phyloP scores from a whole-genome alignment of 805 yeast genomes.

The Candida andamanensis region DNA sequence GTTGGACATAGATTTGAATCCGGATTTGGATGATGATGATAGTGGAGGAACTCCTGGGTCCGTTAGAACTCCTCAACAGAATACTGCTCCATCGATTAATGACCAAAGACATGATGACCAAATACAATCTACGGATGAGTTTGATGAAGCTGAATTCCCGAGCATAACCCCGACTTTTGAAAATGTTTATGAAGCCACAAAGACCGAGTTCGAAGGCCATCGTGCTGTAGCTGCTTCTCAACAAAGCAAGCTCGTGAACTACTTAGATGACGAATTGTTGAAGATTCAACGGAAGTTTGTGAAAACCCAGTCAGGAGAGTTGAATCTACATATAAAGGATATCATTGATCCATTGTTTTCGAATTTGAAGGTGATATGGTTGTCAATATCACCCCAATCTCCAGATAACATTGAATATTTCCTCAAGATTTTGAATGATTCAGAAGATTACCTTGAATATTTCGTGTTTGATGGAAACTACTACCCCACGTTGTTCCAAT shows the following conservation, averaged over 20 bases:
- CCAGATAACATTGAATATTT: slow-evolving; percentile 35
- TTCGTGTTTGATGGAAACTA: slow-evolving; percentile 12
- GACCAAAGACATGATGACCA: not conserved
- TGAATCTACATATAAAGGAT: slow-evolving; percentile 18
- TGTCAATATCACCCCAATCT: slow-evolving; percentile 20
- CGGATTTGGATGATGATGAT: slow-evolving; percentile 29
- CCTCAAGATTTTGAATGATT: slow-evolving; percentile 29
- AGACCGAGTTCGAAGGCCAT: slow-evolving; percentile 4
- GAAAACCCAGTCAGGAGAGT: slow-evolving; percentile 29
- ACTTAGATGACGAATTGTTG: slow-evolving; percentile 31
- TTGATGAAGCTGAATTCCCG: slow-evolving; percentile 2
- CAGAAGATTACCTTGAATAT: slow-evolving; percentile 34
- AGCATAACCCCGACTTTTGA: slow-evolving; percentile 27
- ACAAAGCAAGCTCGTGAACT: slow-evolving; percentile 33
- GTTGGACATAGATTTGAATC: slow-evolving; percentile 33
- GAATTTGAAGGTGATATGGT: slow-evolving; percentile 29
- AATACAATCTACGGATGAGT: not conserved
- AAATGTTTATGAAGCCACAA: slow-evolving; percentile 16
- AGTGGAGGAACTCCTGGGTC: slow-evolving; percentile 5
- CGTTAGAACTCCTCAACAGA: not conserved
- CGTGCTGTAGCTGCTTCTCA: slow-evolving; percentile 17
- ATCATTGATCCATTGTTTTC: slow-evolving; percentile 21
- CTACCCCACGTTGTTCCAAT: slow-evolving; percentile 4
- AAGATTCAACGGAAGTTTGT: slow-evolving; percentile 31
- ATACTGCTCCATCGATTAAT: not conserved